Base-by-base conservation (phyloP, 2,329 filamentous ascomycete species). In the Zelopaecilomyces penicillatus region DNA sequence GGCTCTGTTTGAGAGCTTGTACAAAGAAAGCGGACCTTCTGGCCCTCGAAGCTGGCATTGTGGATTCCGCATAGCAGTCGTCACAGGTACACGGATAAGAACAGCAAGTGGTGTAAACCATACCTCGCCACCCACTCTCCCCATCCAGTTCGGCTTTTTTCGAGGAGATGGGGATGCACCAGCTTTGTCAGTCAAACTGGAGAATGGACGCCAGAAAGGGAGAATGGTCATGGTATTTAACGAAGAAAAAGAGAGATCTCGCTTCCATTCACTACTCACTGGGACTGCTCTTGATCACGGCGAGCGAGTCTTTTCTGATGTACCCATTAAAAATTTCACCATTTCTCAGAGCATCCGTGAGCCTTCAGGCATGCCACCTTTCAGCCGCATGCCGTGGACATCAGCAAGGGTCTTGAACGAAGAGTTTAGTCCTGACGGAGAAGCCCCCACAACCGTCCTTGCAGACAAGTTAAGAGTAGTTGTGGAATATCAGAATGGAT, bases 201-300 rank as follows among this genome's bases (percentile, higher is more conserved):
- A 81, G 39, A 83, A 83, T 53, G 74, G 75, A 6, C 74, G 77
- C 26, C 69, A 75, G 35, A 80, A 81, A 47, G 85, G 85, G 32
- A 81, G 78, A 3, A 84, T 91, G 73, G 75, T 90, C 19, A 69
- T 94, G 53, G 83, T 85, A 0, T 95, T 96, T 64, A 72, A 76
- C 28, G 80, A 89, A 45, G 70, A 77, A n/a, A 76, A 80, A 46
- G 83, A 89, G 51, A 78, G 87, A 10, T 73, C 82, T 40, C 73
- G 73, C 30, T 74, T 95, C 42, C 85, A 91, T 58, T 83, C 80
- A 12, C 68, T 87, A 1, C 70, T 95, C 12, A 83, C 83, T 2
- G 87, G 86, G 3, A 83, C 85, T 49, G 73, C 78, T n/a, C 65
- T 89, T 12, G 73, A 76, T 11, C 69, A 76, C 1, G 78, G 80